Percentiles rank a stretch among this genome's conserved stretches.
Conservation (phyloP, 805 yeast genomes). For the Myxozyma melibiosi region DNA sequence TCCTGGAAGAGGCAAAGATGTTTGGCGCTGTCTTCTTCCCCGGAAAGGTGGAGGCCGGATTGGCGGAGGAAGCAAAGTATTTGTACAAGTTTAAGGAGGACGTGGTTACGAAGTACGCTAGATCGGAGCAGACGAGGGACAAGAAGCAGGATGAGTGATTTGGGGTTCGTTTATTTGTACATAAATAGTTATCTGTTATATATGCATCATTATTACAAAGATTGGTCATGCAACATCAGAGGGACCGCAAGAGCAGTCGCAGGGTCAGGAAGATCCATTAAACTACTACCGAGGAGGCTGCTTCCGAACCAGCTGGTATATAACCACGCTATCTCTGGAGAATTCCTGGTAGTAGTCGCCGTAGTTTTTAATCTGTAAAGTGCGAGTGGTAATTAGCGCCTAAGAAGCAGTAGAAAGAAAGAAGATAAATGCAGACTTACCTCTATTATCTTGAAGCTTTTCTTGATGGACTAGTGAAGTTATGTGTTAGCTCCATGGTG, state of each 20-base stretch:
- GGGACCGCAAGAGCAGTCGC: too few species aligned
- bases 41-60: slow-evolving; percentile 65
- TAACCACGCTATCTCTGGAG: slow-evolving; percentile 21
- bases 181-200: background rate
- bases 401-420: too few species aligned
- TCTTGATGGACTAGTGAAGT: slow-evolving; percentile 39
- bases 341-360: slow-evolving; percentile 29
- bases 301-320: slow-evolving; percentile 25
- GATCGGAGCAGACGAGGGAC: background rate
- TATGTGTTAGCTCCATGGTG: background rate
- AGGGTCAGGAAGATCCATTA: too few species aligned
- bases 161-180: too few species aligned
- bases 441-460: slow-evolving; percentile 40
- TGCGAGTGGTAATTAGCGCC: background rate
- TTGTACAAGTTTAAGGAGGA: slow-evolving; percentile 53
- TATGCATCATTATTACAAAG: background rate
- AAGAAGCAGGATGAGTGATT: background rate
- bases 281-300: too few species aligned
- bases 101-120: background rate
- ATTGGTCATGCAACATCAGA: too few species aligned
- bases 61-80: slow-evolving; percentile 67
- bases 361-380: slow-evolving; percentile 36
- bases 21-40: slow-evolving; percentile 74
- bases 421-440: slow-evolving; percentile 30
- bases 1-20: slow-evolving; percentile 83